These are phyloP conservation scores for Trametes pubescens DNA, from an alignment of 1,284 basidiomycete species.

Conservation along the genomic window DNA sequence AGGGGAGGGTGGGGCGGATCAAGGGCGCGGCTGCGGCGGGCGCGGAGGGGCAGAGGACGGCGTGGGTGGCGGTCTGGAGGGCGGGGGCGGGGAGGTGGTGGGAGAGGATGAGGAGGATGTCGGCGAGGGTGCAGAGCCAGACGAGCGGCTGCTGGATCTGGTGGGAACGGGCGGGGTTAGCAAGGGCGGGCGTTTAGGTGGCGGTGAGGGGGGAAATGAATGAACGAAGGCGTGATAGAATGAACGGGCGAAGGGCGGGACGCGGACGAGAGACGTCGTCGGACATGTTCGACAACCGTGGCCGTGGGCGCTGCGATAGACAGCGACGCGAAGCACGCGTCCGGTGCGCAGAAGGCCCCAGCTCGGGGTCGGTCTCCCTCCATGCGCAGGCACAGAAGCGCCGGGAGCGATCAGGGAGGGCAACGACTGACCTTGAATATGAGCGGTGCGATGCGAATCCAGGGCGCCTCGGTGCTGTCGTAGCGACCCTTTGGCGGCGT, in stretches of 20 bases:
- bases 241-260: not conserved
- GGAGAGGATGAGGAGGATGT: conserved; percentile 56
- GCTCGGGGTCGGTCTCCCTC: not conserved
- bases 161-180: conserved; percentile 1
- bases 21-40: conserved; percentile 41
- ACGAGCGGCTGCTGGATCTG: conserved; percentile 61
- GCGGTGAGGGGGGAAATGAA: conserved; percentile 7
- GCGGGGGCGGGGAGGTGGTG: conserved; percentile 42
- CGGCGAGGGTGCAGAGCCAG: conserved; percentile 58
- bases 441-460: conserved; percentile 64
- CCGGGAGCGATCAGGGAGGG: not conserved
- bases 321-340: not conserved
- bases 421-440: conserved; percentile 57
- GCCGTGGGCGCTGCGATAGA: not conserved
- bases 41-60: conserved; percentile 36
- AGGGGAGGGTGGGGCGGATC: conserved; percentile 53
- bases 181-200: conserved; percentile 3
- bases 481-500: conserved; percentile 60
- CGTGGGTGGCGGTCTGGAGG: conserved; percentile 37
- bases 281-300: not conserved
- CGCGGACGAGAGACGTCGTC: conserved; percentile 5
- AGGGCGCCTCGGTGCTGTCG: conserved; percentile 59
- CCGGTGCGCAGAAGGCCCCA: not conserved
- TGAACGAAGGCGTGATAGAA: not conserved
- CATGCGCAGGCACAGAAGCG: conserved; percentile 2